Conservation (phyloP, 2,329 filamentous ascomycete genomes). For the Xylariaceae sp. region DNA sequence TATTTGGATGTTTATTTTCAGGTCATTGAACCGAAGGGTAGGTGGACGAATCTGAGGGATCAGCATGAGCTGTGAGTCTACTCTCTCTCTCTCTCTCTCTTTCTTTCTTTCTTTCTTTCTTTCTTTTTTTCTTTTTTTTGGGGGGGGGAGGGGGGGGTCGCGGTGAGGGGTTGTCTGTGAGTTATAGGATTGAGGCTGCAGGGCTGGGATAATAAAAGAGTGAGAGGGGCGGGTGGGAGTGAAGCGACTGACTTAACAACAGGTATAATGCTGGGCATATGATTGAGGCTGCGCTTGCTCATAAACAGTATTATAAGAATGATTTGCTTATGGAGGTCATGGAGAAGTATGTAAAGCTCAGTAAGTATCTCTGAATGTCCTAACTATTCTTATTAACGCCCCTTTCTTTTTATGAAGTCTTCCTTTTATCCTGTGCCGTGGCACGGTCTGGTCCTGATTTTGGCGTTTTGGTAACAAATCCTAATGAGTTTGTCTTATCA, state of each 20-base stretch:
- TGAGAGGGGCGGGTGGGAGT: too few species aligned
- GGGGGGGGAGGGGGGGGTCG: too few species aligned
- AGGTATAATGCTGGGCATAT: constrained; percentile 61
- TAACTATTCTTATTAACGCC: too few species aligned
- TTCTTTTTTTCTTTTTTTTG: too few species aligned
- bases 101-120: not conserved
- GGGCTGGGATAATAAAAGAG: too few species aligned
- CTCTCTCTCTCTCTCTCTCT: not conserved
- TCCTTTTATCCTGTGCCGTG: too few species aligned
- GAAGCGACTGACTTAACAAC: constrained; percentile 1
- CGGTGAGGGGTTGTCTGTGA: too few species aligned
- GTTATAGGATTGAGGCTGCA: too few species aligned
- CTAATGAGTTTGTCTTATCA: constrained; percentile 26
- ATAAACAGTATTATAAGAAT: constrained; percentile 51
- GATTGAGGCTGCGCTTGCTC: constrained; percentile 59
- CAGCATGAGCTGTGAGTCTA: constrained; percentile 56
- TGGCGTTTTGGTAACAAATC: too few species aligned
- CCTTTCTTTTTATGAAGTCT: too few species aligned
- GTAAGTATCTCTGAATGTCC: too few species aligned
- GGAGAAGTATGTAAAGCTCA: constrained; percentile 47
- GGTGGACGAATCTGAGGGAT: constrained; percentile 59
- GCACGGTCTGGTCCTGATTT: too few species aligned
- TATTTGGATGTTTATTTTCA: constrained; percentile 64
- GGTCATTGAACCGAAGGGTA: constrained; percentile 52
- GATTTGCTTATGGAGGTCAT: constrained; percentile 51